A percentile compares a stretch with the other conserved stretches of the same genome.
Conservation (phyloP, 2,329 filamentous ascomycete genomes). For the Stemphylium vesicarium region DNA sequence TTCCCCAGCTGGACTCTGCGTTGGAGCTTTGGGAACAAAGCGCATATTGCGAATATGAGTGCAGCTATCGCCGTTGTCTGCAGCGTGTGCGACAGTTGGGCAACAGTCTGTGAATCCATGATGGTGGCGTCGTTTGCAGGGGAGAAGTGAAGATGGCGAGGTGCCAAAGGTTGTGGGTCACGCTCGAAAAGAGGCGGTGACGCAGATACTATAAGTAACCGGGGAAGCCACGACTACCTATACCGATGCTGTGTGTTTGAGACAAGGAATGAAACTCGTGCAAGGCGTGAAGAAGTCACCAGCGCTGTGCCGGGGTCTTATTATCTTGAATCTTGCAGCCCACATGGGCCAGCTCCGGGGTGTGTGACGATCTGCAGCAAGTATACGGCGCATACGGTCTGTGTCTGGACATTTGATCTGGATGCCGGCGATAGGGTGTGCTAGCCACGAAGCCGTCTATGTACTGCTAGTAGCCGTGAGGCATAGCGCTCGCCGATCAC, state of each 20-base stretch:
- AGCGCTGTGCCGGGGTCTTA: too few relatives aligned
- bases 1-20: constrained; percentile 30
- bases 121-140: neutral
- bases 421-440: neutral
- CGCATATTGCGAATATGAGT: constrained; percentile 30
- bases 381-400: constrained; percentile 6
- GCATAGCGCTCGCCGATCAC: constrained; percentile 18
- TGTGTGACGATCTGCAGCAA: neutral
- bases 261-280: too few relatives aligned
- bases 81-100: constrained; percentile 25
- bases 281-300: too few relatives aligned
- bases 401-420: neutral
- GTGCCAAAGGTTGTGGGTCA: neutral
- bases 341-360: too few relatives aligned
- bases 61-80: constrained; percentile 33
- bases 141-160: neutral
- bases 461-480: neutral
- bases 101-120: constrained; percentile 30
- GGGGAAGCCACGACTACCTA: too few relatives aligned
- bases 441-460: too few relatives aligned
- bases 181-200: too few relatives aligned
- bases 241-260: too few relatives aligned
- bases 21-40: constrained; percentile 31
- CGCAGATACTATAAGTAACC: too few relatives aligned
- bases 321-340: too few relatives aligned